Percentiles rank a stretch among this genome's conserved stretches.
Conservation (phyloP, 2,329 filamentous ascomycete species). For the Penicillium sp. region DNA sequence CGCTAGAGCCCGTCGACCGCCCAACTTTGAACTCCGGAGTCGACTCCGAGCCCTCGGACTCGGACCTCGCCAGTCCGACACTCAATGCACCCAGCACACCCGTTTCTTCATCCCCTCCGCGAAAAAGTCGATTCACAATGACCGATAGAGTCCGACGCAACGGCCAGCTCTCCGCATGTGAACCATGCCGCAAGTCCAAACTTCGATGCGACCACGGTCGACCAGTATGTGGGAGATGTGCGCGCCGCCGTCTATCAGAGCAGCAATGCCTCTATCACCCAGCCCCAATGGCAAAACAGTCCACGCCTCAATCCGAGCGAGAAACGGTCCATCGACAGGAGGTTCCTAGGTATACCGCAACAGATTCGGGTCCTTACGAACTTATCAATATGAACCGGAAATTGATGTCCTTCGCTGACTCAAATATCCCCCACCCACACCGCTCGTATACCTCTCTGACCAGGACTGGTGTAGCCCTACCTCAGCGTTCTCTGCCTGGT, state of each 20-base stretch:
- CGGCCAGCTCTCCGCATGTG: slow-evolving; percentile 1
- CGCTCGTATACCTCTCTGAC: background rate
- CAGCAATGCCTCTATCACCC: slow-evolving; percentile 3
- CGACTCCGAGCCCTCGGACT: background rate
- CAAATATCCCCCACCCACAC: background rate
- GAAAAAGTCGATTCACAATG: background rate
- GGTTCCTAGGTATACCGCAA: background rate
- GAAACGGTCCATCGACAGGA: background rate
- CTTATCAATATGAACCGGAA: background rate
- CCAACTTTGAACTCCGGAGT: background rate
- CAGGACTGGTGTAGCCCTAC: background rate
- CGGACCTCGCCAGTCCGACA: background rate
- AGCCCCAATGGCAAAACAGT: slow-evolving; percentile 9
- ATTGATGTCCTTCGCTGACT: background rate
- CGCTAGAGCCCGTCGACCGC: background rate
- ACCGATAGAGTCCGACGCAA: background rate
- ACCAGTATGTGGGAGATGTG: background rate
- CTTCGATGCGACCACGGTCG: background rate
- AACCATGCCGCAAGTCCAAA: slow-evolving; percentile 2
- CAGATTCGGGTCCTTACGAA: background rate
- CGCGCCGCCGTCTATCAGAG: background rate
- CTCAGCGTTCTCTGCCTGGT: background rate
- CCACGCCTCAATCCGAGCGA: background rate
- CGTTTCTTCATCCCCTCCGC: background rate
- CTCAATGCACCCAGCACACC: background rate